phyloP scores from a whole-genome alignment of 495 filamentous ascomycete species.

The Trypethelium eluteriae region DNA sequence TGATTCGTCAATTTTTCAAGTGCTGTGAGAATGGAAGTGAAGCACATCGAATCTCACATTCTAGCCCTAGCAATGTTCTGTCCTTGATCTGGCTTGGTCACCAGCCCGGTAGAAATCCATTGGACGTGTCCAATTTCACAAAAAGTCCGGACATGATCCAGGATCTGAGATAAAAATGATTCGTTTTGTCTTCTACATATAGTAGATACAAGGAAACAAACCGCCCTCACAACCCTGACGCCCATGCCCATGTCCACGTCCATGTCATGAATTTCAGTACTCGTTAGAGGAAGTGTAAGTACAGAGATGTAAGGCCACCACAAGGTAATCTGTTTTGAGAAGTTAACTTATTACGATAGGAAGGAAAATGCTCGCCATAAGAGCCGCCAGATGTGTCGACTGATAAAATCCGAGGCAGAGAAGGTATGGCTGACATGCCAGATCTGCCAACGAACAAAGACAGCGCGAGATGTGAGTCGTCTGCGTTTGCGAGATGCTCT shows the following conservation, averaged over 20 bases:
- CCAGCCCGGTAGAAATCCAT: too few species aligned
- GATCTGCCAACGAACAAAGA: not conserved
- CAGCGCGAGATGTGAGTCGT: not conserved
- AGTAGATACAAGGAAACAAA: slow-evolving; percentile 5
- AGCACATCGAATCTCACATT: too few species aligned
- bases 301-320: not conserved
- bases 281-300: not conserved
- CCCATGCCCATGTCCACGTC: not conserved
- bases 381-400: not conserved
- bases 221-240: not conserved
- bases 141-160: not conserved
- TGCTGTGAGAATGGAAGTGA: too few species aligned
- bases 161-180: not conserved
- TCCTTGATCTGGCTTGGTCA: too few species aligned
- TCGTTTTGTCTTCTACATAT: not conserved
- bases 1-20: too few species aligned
- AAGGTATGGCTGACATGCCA: not conserved
- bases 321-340: not conserved
- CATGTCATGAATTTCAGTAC: slow-evolving; percentile 8
- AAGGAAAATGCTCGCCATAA: not conserved
- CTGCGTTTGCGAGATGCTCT: not conserved
- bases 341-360: not conserved
- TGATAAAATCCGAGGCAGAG: not conserved
- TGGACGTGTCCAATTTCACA: not conserved
- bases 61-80: too few species aligned